Percentiles rank a stretch among this genome's conserved stretches.
Evolutionary conservation across 495 filamentous ascomycete genomes (phyloP).

Genomic region (Bryoglossum gracile): DNA sequence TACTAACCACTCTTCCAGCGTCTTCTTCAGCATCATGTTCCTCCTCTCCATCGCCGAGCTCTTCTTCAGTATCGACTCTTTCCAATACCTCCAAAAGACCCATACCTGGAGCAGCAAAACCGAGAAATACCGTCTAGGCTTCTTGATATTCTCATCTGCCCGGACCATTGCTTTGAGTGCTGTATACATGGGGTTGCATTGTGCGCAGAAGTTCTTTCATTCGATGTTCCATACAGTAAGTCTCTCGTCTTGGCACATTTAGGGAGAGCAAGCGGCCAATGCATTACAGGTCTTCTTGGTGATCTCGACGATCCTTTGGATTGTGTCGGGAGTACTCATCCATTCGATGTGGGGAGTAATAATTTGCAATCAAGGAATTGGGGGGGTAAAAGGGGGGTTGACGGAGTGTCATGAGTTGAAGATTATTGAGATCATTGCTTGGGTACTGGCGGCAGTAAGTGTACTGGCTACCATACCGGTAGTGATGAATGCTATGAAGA

Average conservation of each 20-base stretch:
- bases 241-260: too few relatives aligned
- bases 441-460: constrained; percentile 8
- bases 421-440: constrained; percentile 17
- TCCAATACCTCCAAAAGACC: constrained; percentile 15
- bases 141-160: constrained; percentile 9
- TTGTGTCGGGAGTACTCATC: constrained; percentile 10
- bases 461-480: constrained; percentile 8
- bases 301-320: constrained; percentile 13
- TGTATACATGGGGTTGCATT: constrained; percentile 15
- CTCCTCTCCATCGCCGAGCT: constrained; percentile 14
- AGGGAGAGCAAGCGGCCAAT: too few relatives aligned
- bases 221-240: constrained; percentile 17
- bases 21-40: constrained; percentile 17
- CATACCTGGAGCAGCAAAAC: constrained; percentile 9
- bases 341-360: constrained; percentile 14
- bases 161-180: constrained; percentile 7
- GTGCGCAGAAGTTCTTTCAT: constrained; percentile 11
- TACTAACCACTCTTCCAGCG: background rate
- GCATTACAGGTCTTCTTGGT: constrained; percentile 4
- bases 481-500: constrained; percentile 9
- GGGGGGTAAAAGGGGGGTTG: constrained; percentile 4
- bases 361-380: constrained; percentile 9
- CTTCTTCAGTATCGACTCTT: constrained; percentile 12
- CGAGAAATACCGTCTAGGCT: constrained; percentile 6
- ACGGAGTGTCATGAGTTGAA: constrained; percentile 17